Base-by-base conservation (phyloP, 78 protist genomes). In the Reticulomyxa filosa region DNA sequence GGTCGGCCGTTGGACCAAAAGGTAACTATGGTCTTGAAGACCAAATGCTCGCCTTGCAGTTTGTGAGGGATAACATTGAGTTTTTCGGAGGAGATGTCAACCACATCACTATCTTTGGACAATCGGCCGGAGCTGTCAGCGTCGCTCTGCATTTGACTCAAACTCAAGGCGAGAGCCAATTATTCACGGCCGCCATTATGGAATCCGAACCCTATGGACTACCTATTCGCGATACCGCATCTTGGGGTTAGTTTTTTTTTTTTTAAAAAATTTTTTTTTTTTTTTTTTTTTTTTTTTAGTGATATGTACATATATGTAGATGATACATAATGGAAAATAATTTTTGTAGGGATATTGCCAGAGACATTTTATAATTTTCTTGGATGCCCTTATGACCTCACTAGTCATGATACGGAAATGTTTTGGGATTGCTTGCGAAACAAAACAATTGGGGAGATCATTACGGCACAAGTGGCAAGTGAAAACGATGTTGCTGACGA, bases 81-180 rank as follows among this genome's bases (percentile, higher is more conserved):
- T 35, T 57, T 20, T 84, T 84, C 65, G 89, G 89, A 13, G 89
- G 89, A 23, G 86, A 84, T 51, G 82, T 84, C 38, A 34, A 42
- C 6, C 69, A 48, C 35, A 69, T 84, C 34, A 82, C 84, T 1
- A 50, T 84, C 11, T 71, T 62, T 71, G 89, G 89, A 35, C 76
- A 84, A 38, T 48, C 73, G 30, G 88, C 88, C 1, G 88, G 88
- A 30, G 84, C 73, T 23, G 51, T 63, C 8, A 50, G 69, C 11
- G 52, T 75, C 36, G 77, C 73, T 6, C 48, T 77, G 25, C 83
- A 78, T 23, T 13, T 79, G 2, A 57, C 65, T 25, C 4, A n/a
- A n/a, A n/a, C n/a, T n/a, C n/a, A n/a, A n/a, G n/a, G n/a, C n/a
- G n/a, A n/a, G n/a, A n/a, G n/a, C n/a, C n/a, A n/a, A n/a, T n/a